These are phyloP conservation scores for Candida glaebosa DNA, from an alignment of 805 yeast species.

Conservation along the genomic window DNA sequence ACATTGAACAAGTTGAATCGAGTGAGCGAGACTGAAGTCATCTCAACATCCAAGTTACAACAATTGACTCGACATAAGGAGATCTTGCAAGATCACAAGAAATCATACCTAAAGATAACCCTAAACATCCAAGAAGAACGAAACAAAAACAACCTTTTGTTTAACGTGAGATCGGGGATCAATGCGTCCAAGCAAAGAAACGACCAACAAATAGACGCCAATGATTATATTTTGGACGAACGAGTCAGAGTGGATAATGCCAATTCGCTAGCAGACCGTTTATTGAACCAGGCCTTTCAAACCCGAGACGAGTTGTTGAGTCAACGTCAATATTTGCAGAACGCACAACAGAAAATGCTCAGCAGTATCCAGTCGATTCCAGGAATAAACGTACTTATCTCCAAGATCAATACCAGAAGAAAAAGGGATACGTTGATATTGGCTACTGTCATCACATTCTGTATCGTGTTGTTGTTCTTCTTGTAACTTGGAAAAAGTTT, in stretches of 20 bases:
- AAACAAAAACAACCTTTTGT: conserved; percentile 67
- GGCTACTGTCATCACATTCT: conserved; percentile 65
- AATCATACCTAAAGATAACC: conserved; percentile 58
- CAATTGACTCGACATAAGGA: conserved; percentile 84
- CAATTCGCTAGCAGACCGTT: conserved; percentile 70
- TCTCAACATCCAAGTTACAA: conserved; percentile 71
- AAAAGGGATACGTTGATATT: conserved; percentile 84
- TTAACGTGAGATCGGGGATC: conserved; percentile 76
- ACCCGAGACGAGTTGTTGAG: conserved; percentile 80
- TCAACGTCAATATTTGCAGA: conserved; percentile 63
- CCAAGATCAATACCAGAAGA: conserved; percentile 82
- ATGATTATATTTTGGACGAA: conserved; percentile 78
- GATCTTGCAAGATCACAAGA: conserved; percentile 63
- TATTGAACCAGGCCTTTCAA: conserved; percentile 81
- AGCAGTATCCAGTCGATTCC: conserved; percentile 69
- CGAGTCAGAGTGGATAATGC: conserved; percentile 68
- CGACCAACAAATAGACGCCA: conserved; percentile 35
- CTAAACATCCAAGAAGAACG: conserved; percentile 67
- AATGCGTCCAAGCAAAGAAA: conserved; percentile 55
- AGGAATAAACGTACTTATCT: conserved; percentile 71
- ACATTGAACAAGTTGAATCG: conserved; percentile 49
- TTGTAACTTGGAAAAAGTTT: no score
- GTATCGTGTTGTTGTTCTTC: conserved; percentile 68
- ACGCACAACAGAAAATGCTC: conserved; percentile 61
- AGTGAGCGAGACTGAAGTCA: conserved; percentile 50